Percentiles rank a stretch among this genome's conserved stretches.
Conservation (phyloP, 495 filamentous ascomycete species). For the Durotheca rogersii region DNA sequence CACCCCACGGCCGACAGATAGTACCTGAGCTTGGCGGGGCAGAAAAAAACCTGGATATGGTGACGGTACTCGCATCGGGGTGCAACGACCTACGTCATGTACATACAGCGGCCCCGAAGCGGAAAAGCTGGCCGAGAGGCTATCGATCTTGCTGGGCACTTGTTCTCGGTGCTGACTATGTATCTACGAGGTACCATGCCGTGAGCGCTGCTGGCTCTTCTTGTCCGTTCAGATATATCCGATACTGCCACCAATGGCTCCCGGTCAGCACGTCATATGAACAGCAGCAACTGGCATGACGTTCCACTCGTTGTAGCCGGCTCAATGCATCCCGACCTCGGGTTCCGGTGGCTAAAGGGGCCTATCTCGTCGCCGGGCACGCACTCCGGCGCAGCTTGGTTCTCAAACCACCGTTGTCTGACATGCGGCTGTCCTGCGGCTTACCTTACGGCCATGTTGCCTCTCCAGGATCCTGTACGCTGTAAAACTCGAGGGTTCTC, state of each 20-base stretch:
- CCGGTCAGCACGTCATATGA: slow-evolving; percentile 29
- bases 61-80: too few species aligned
- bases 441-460: neutral
- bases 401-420: slow-evolving; percentile 1
- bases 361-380: neutral
- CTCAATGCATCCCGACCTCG: slow-evolving; percentile 21
- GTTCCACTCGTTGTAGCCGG: too few species aligned
- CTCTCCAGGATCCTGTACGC: slow-evolving; percentile 15
- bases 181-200: too few species aligned
- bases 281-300: slow-evolving; percentile 18
- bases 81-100: slow-evolving; percentile 1
- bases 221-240: slow-evolving; percentile 8
- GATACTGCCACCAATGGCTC: slow-evolving; percentile 5
- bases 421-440: slow-evolving; percentile 20
- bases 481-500: slow-evolving; percentile 10
- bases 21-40: too few species aligned
- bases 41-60: too few species aligned
- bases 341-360: slow-evolving; percentile 7
- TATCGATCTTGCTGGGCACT: too few species aligned
- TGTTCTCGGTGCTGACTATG: too few species aligned
- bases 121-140: slow-evolving; percentile 11
- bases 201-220: slow-evolving; percentile 10
- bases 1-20: too few species aligned
- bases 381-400: slow-evolving; percentile 20
- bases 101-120: slow-evolving; percentile 12